Conservation (phyloP, 345 rosid species). For the Acer campestre region DNA sequence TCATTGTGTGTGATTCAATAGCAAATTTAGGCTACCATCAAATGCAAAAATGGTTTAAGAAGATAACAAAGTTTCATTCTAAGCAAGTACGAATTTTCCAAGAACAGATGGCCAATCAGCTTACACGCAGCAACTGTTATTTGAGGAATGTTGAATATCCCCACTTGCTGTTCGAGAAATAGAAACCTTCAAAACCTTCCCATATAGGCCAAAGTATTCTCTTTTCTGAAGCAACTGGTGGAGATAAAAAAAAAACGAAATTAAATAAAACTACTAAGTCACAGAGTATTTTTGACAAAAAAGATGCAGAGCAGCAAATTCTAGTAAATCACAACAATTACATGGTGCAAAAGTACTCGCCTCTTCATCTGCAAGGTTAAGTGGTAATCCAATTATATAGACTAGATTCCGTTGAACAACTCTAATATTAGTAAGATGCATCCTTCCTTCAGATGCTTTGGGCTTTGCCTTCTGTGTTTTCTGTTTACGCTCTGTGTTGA, state of each 20-base stretch:
- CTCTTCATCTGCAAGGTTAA: slow-evolving; percentile 72
- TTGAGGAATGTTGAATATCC: slow-evolving; percentile 62
- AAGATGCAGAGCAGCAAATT: slow-evolving; percentile 2
- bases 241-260: slow-evolving; percentile 10
- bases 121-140: slow-evolving; percentile 77
- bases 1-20: background rate
- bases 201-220: slow-evolving; percentile 77
- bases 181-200: slow-evolving; percentile 71
- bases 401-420: slow-evolving; percentile 74
- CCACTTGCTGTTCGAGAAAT: slow-evolving; percentile 73
- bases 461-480: slow-evolving; percentile 58
- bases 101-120: slow-evolving; percentile 23
- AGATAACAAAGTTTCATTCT: slow-evolving; percentile 1
- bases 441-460: slow-evolving; percentile 64
- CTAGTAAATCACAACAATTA: background rate
- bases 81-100: background rate
- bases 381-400: slow-evolving; percentile 70
- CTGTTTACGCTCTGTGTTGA: slow-evolving; percentile 40
- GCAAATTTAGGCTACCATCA: background rate
- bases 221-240: slow-evolving; percentile 59
- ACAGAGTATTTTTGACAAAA: background rate
- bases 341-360: slow-evolving; percentile 25
- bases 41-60: background rate
- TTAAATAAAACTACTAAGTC: background rate
- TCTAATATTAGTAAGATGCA: slow-evolving; percentile 62